phyloP scores from a whole-genome alignment of 345 rosid species.

The Streptanthus diversifolius region DNA sequence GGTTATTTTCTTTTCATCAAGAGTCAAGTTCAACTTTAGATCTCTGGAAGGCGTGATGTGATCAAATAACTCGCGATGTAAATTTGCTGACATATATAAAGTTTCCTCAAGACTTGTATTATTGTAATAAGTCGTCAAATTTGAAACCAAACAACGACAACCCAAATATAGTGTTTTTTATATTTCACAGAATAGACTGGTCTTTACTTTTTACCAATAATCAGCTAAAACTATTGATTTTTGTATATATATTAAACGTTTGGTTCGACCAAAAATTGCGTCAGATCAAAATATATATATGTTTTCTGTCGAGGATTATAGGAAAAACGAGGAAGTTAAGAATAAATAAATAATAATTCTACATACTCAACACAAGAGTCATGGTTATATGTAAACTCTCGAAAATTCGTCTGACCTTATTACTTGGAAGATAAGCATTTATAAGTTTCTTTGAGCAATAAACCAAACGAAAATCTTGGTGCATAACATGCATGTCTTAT shows the following conservation, averaged over 20 bases:
- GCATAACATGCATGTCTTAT: background rate
- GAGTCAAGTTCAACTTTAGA: conserved; percentile 13
- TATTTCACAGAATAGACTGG: background rate
- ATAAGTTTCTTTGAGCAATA: background rate
- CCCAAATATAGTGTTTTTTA: background rate
- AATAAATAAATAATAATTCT: background rate
- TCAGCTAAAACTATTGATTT: background rate
- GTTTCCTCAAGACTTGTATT: background rate
- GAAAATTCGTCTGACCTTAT: background rate
- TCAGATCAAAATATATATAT: background rate
- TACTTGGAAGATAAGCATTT: background rate
- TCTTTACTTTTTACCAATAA: background rate
- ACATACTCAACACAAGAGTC: background rate
- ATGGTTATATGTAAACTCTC: background rate
- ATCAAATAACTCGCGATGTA: background rate
- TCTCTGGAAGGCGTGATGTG: background rate
- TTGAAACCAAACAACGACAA: background rate
- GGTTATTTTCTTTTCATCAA: background rate
- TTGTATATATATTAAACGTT: background rate
- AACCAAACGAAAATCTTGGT: background rate
- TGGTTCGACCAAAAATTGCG: background rate
- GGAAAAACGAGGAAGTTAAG: background rate
- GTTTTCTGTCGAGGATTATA: background rate
- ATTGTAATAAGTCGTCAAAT: background rate
- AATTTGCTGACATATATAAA: background rate